Evolutionary conservation across 148 eudicot species (phyloP).

Genomic region (Cornus florida): DNA sequence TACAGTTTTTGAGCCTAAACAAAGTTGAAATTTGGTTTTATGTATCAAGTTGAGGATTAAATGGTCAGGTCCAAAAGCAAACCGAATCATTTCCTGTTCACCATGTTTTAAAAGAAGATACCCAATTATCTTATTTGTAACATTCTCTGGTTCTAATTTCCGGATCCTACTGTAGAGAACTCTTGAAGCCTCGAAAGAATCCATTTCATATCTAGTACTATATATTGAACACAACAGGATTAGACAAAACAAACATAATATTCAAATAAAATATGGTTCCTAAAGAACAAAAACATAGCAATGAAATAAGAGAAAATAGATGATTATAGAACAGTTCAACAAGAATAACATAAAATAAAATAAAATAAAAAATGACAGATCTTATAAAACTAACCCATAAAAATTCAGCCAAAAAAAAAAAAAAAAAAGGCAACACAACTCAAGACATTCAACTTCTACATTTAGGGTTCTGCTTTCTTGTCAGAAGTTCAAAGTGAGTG

Average conservation of each 20-base stretch:
- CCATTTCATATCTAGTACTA: conserved; percentile 47
- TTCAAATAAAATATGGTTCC: too few species aligned
- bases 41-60: conserved; percentile 42
- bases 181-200: conserved; percentile 47
- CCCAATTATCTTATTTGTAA: conserved; percentile 55
- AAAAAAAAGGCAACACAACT: too few species aligned
- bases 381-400: background rate
- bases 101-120: conserved; percentile 48
- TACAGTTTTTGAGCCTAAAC: conserved; percentile 22
- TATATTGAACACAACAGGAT: conserved; percentile 15
- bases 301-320: too few species aligned
- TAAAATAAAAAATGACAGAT: background rate
- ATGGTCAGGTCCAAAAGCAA: conserved; percentile 64
- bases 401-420: too few species aligned
- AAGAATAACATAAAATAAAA: too few species aligned
- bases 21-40: conserved; percentile 40
- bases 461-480: too few species aligned
- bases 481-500: too few species aligned
- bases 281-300: too few species aligned
- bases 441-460: too few species aligned
- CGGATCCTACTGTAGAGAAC: conserved; percentile 44
- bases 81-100: conserved; percentile 57
- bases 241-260: too few species aligned
- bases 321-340: background rate
- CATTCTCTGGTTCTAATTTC: conserved; percentile 62